Evolutionary conservation across 129 eudicot genomes (phyloP).

Genomic region (Flaveria ramosissima): DNA sequence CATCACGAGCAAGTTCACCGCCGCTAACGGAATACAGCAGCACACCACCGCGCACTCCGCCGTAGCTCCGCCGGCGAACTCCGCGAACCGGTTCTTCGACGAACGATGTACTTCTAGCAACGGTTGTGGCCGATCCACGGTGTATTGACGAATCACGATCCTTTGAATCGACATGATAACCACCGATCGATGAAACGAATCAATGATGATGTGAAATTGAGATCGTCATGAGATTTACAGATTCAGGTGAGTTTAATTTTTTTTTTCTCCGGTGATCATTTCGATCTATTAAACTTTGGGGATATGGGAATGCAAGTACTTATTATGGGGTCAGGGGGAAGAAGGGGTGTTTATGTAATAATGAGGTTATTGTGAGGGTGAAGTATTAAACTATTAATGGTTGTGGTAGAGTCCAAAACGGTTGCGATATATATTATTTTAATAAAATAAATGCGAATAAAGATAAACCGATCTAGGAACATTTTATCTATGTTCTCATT

Average conservation of each 20-base stretch:
- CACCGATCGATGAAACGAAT: conserved; percentile 15
- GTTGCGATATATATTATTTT: neutral
- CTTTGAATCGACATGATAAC: conserved; percentile 39
- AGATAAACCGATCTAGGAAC: conserved; percentile 6
- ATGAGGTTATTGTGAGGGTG: neutral
- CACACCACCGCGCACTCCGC: conserved; percentile 85
- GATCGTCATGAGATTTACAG: no score
- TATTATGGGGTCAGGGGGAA: neutral
- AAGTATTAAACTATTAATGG: neutral
- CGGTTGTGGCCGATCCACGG: conserved; percentile 33
- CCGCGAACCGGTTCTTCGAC: conserved; percentile 46
- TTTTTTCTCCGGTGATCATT: neutral
- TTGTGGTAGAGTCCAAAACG: conserved; percentile 26
- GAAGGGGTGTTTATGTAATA: conserved; percentile 20
- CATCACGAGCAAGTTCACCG: conserved; percentile 45
- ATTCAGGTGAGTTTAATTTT: neutral
- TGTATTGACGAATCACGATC: conserved; percentile 32
- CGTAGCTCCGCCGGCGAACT: conserved; percentile 73
- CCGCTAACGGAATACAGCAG: conserved; percentile 66
- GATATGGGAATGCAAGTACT: neutral
- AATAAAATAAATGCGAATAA: neutral
- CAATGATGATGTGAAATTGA: conserved; percentile 1
- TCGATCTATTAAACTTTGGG: neutral
- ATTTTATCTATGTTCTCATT: conserved; percentile 7
- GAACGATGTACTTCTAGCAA: conserved; percentile 24